Evolutionary conservation across 805 yeast species (phyloP), one percentile per base, ranked within the genome.

Genomic region (Spathaspora girioi): DNA sequence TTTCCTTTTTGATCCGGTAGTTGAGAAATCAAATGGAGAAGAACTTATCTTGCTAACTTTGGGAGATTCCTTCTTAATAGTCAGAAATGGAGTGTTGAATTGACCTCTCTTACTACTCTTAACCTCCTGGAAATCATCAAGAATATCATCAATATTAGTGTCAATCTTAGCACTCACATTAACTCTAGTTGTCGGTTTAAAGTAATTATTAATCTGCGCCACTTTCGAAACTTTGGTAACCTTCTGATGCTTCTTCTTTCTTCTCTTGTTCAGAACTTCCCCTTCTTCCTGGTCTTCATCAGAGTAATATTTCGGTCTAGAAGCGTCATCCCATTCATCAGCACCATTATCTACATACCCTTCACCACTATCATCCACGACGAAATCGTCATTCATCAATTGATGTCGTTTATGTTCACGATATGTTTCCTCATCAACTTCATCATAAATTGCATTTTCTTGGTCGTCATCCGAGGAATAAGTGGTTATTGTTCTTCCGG

Each of bases 281-380:
- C 65, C 76, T 0, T 71, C 77, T 18, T 78, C n/a, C n/a, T n/a
- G n/a, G n/a, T n/a, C 82, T 32, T 80, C 87, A 42, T 81, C 86
- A n/a, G 82, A 79, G 54, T 77, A 78, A 59, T 79, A 80, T 48
- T 75, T 70, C 43, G 78, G 80, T 49, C 75, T 72, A 50, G 74
- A 64, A 32, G 74, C 67, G 40, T 73, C 77, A 53, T 84, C 96
- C 92, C 96, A 90, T 53, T 90, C 96, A 60, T 93, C 96, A 7
- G 79, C 88, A 52, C 99, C 99, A 43, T 87, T 87, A 60, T 94
- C 98, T 1, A 90, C 92, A 62, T 93, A 93, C 0, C 97, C 98
- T 56, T 86, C 87, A 29, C 97, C 97, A 58, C 87, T 84, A 65
- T 93, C 98, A 65, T 91, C 97, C 2, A 90, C 96, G 38, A 93